phyloP scores from a whole-genome alignment of 179 eudicot species.

The Heliamphora pulchella region DNA sequence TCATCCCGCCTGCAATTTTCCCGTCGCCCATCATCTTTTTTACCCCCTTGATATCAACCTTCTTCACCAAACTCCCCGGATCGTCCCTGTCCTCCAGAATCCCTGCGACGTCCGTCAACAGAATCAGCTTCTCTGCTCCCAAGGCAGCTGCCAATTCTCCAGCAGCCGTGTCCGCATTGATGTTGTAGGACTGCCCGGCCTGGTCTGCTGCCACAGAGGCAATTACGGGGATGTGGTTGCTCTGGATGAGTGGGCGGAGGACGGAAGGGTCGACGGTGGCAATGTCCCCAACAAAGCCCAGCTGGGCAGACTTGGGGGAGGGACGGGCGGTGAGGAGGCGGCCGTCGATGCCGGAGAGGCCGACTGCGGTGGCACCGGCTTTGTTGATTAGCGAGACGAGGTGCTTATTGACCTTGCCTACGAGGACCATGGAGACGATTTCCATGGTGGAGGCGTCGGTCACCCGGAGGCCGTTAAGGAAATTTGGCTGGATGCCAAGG shows the following conservation, averaged over 20 bases:
- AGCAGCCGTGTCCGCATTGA: conserved; percentile 83
- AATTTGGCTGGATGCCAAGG: conserved; percentile 60
- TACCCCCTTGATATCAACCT: conserved; percentile 69
- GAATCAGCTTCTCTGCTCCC: conserved; percentile 74
- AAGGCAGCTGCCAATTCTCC: conserved; percentile 79
- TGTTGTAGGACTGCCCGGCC: conserved; percentile 64
- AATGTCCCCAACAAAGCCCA: conserved; percentile 88
- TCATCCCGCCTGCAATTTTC: conserved; percentile 86
- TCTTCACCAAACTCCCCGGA: conserved; percentile 58
- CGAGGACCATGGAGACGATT: conserved; percentile 77
- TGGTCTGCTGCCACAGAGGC: conserved; percentile 84
- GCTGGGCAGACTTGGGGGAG: conserved; percentile 45
- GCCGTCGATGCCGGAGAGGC: conserved; percentile 74
- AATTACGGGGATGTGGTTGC: conserved; percentile 63
- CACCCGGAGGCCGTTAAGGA: conserved; percentile 73
- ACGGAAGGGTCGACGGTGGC: conserved; percentile 58
- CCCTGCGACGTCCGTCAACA: conserved; percentile 83
- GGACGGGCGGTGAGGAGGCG: conserved; percentile 74
- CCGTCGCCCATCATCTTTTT: conserved; percentile 52
- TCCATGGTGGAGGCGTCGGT: conserved; percentile 87
- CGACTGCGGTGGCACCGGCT: conserved; percentile 82
- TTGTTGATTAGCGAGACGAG: conserved; percentile 69
- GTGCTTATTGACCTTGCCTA: conserved; percentile 73
- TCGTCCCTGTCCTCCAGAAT: conserved; percentile 59
- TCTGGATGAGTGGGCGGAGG: conserved; percentile 54